Evolutionary conservation across 805 yeast species (phyloP), one percentile per base, ranked within the genome.

Genomic region (Jamesozyma hellenica): DNA sequence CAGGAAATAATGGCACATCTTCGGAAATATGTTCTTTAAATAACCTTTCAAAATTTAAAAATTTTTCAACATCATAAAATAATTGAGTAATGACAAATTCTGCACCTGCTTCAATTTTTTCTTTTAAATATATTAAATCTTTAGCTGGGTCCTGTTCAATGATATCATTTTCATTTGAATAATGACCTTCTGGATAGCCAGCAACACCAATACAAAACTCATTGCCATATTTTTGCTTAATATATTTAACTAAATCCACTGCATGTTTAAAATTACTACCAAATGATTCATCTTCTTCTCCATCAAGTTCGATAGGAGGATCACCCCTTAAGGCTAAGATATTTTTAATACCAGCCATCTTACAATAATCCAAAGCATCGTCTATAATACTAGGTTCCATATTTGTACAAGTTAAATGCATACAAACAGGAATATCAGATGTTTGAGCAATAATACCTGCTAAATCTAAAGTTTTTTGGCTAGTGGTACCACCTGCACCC

Each of bases 401-500:
- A 60, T 92, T 92, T 9, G 99, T 94, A 63, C 98, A 92, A 0
- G 99, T 92, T 59, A 92, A 66, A 60, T 92, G 99, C 65, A 94
- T 71, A 48, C 95, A 88, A 0, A 95, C 86, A 3, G 96, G 86
- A n/a, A 90, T 64, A 3, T 81, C 80, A 42, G 88, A 68, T 36
- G 79, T 85, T 34, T 71, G 64, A 52, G 82, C 85, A 50, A 94
- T 81, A 2, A 83, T 71, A 18, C 75, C 67, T 1, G 96, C 95
- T 42, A 92, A 67, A 33, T 84, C 90, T 42, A 92, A 61, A 0
- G 96, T 84, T 64, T 86, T 87, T 36, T 75, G 81, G 35, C 90
- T 77, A 9, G 96, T 86, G 4, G 94, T 78, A 3, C 98, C 98
- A 31, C 97, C 97, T 4, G 98, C 97, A 27, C 97, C 98, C 96